A percentile compares a stretch with the other conserved stretches of the same genome.
These are phyloP conservation scores for Coemansia nantahalensis DNA, from an alignment of 192 early-diverging fungal species.

Conservation along the genomic window DNA sequence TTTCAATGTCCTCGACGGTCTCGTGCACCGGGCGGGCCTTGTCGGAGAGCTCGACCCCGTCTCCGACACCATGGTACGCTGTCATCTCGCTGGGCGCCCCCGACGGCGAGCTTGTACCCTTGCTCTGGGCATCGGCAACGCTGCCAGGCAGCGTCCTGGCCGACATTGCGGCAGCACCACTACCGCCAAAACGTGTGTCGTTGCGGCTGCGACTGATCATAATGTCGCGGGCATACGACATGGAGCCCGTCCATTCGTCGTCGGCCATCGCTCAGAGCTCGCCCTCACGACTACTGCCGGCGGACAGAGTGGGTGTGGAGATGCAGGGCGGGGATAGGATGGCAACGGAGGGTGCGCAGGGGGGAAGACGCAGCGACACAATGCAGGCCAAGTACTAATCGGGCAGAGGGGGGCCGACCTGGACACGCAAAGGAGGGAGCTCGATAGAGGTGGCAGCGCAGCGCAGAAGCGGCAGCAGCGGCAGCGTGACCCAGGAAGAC, in stretches of 20 bases:
- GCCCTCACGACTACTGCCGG: too few relatives aligned
- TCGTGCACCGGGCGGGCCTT: slow-evolving; percentile 31
- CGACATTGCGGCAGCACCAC: slow-evolving; percentile 13
- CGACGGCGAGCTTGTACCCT: slow-evolving; percentile 8
- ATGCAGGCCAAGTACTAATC: too few relatives aligned
- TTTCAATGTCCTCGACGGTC: slow-evolving; percentile 42
- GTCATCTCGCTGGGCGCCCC: slow-evolving; percentile 30
- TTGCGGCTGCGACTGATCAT: slow-evolving; percentile 34
- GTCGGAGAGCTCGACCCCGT: slow-evolving; percentile 6
- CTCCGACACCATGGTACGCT: slow-evolving; percentile 15
- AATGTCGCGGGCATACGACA: slow-evolving; percentile 33
- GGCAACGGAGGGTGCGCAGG: too few relatives aligned
- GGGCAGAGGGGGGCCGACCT: too few relatives aligned
- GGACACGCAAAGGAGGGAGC: too few relatives aligned
- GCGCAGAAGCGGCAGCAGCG: too few relatives aligned
- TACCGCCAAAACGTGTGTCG: slow-evolving; percentile 1
- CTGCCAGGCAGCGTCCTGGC: slow-evolving; percentile 27
- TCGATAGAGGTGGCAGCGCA: too few relatives aligned
- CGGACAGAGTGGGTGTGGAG: too few relatives aligned
- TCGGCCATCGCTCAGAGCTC: slow-evolving; percentile 36
- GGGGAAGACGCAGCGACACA: too few relatives aligned
- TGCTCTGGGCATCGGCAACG: slow-evolving; percentile 3
- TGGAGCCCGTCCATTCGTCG: slow-evolving; percentile 37
- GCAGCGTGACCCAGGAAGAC: background rate
- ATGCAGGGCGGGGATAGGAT: too few relatives aligned